phyloP scores from a whole-genome alignment of 169 alveolate species.

The Plasmodium malariae region DNA sequence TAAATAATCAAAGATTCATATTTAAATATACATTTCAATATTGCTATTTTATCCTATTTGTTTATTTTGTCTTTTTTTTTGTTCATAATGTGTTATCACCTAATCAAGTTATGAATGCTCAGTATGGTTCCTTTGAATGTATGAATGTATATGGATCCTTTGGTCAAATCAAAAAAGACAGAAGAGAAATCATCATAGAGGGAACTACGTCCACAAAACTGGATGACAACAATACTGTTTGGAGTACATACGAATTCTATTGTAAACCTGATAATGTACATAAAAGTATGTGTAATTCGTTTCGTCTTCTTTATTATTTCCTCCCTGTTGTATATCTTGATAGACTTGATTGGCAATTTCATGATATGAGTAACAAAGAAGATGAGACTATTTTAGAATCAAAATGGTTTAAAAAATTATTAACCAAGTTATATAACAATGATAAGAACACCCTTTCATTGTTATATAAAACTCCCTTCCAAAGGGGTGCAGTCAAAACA shows the following conservation, averaged over 20 bases:
- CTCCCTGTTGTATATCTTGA: conserved; percentile 59
- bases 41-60: conserved; percentile 28
- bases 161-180: conserved; percentile 35
- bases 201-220: not conserved
- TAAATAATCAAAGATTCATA: conserved; percentile 39
- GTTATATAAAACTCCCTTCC: conserved; percentile 37
- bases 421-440: conserved; percentile 8
- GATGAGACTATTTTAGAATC: conserved; percentile 17
- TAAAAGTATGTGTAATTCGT: conserved; percentile 21
- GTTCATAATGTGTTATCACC: conserved; percentile 53
- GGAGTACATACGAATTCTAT: conserved; percentile 43
- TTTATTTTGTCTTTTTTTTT: conserved; percentile 29
- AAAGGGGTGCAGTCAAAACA: not conserved
- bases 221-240: conserved; percentile 3
- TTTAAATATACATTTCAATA: conserved; percentile 24
- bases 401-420: conserved; percentile 38
- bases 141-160: conserved; percentile 72
- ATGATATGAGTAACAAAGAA: not conserved
- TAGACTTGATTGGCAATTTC: conserved; percentile 73
- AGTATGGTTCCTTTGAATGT: conserved; percentile 22
- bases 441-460: conserved; percentile 25
- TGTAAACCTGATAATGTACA: conserved; percentile 54
- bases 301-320: conserved; percentile 24
- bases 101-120: conserved; percentile 45
- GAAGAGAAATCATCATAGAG: conserved; percentile 37